Percentiles rank a stretch among this genome's conserved stretches.
phyloP scores from a whole-genome alignment of 306 rosid species.

The Corylus americana region DNA sequence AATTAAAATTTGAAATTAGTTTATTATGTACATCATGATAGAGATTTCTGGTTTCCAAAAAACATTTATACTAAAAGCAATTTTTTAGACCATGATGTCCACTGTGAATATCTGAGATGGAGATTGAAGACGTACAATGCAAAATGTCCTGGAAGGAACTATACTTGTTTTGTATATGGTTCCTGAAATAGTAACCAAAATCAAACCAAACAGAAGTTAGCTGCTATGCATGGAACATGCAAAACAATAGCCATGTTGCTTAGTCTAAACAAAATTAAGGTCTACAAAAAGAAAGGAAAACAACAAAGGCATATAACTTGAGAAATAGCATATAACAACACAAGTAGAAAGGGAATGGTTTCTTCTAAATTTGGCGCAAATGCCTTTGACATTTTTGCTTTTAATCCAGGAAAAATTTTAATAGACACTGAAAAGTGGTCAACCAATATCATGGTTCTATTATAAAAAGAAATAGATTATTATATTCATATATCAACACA shows the following conservation, averaged over 20 bases:
- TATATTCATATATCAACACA: slow-evolving; percentile 9
- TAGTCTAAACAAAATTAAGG: slow-evolving; percentile 8
- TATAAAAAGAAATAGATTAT: neutral
- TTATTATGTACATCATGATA: slow-evolving; percentile 16
- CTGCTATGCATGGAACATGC: slow-evolving; percentile 7
- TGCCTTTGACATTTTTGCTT: neutral
- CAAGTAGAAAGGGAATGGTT: slow-evolving; percentile 9
- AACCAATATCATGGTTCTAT: slow-evolving; percentile 13
- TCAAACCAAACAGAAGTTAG: slow-evolving; percentile 36
- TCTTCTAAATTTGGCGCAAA: neutral
- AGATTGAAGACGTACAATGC: slow-evolving; percentile 66
- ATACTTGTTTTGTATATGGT: slow-evolving; percentile 83
- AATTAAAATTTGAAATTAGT: slow-evolving; percentile 3
- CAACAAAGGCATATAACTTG: slow-evolving; percentile 14
- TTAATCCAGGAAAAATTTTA: neutral
- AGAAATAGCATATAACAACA: slow-evolving; percentile 8
- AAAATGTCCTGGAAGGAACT: slow-evolving; percentile 92
- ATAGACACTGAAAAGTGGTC: neutral
- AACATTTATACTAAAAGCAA: slow-evolving; percentile 18
- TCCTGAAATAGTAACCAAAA: slow-evolving; percentile 61
- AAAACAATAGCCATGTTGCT: slow-evolving; percentile 6
- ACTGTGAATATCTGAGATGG: slow-evolving; percentile 30
- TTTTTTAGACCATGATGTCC: slow-evolving; percentile 27
- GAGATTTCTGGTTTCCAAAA: slow-evolving; percentile 8
- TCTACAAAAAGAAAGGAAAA: neutral